A percentile compares a stretch with the other conserved stretches of the same genome.
These are phyloP conservation scores for Puccinia triticina DNA, from an alignment of 1,284 basidiomycete genomes.

Conservation along the genomic window DNA sequence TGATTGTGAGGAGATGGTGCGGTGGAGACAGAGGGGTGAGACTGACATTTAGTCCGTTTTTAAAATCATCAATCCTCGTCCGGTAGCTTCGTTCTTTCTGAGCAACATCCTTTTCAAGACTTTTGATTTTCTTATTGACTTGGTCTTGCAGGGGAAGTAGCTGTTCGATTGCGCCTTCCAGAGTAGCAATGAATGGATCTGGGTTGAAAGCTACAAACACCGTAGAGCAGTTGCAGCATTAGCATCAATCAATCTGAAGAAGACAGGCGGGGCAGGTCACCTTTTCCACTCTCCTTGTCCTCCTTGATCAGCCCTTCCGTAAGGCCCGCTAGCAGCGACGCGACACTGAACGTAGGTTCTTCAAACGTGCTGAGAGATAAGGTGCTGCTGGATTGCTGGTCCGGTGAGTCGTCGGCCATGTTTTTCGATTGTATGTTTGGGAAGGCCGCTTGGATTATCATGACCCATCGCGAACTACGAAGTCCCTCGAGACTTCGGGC, in stretches of 20 bases:
- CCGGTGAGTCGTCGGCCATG: conserved; percentile 3
- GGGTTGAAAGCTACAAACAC: conserved; percentile 48
- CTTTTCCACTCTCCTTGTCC: conserved; percentile 50
- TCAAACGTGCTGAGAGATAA: conserved; percentile 44
- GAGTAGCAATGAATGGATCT: conserved; percentile 51
- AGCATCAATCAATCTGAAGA: conserved; percentile 6
- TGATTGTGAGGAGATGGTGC: not conserved
- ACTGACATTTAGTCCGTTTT: conserved; percentile 48
- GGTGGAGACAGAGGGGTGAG: not conserved
- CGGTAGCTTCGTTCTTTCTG: conserved; percentile 49
- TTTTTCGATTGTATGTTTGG: not conserved
- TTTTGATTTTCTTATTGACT: conserved; percentile 39
- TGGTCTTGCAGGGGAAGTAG: conserved; percentile 41
- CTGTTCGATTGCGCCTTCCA: conserved; percentile 48
- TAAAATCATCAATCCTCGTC: conserved; percentile 49
- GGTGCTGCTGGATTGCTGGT: conserved; percentile 9
- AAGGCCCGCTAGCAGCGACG: conserved; percentile 40
- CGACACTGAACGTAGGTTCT: conserved; percentile 46
- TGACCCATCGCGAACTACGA: too few relatives aligned
- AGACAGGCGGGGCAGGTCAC: not conserved
- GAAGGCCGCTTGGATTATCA: too few relatives aligned
- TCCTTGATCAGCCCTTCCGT: conserved; percentile 51
- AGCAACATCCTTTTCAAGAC: conserved; percentile 45
- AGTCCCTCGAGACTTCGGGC: too few relatives aligned
- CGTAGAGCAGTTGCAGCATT: conserved; percentile 3